These are phyloP conservation scores for Entophlyctis helioformis DNA, from an alignment of 192 early-diverging fungal genomes.

Conservation along the genomic window DNA sequence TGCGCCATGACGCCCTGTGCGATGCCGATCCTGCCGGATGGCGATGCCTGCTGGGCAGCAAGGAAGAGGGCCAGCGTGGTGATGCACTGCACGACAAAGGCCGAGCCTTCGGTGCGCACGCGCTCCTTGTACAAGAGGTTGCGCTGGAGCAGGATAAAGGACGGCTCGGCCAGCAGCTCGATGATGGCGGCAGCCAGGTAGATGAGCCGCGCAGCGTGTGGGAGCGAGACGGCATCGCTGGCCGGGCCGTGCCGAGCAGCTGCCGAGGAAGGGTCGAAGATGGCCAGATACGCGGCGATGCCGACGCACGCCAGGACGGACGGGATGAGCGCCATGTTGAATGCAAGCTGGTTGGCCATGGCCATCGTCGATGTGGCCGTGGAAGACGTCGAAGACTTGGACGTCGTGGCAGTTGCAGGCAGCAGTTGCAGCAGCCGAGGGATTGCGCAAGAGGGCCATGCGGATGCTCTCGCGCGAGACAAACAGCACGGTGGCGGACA, in stretches of 20 bases:
- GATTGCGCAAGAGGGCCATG: slow-evolving; percentile 29
- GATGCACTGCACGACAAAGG: slow-evolving; percentile 61
- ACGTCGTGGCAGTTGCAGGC: not conserved
- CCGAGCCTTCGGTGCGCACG: slow-evolving; percentile 71
- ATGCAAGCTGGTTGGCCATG: too few relatives aligned
- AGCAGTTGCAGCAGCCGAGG: not conserved
- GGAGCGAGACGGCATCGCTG: too few relatives aligned
- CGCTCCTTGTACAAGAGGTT: slow-evolving; percentile 65
- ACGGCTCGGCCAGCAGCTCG: slow-evolving; percentile 76
- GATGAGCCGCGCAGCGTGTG: too few relatives aligned
- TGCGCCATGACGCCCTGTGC: slow-evolving; percentile 59
- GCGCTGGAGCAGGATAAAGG: slow-evolving; percentile 63
- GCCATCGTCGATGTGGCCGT: too few relatives aligned
- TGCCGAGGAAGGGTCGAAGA: slow-evolving; percentile 26
- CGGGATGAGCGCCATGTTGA: too few relatives aligned
- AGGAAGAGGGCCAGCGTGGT: slow-evolving; percentile 34
- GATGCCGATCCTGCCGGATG: slow-evolving; percentile 10
- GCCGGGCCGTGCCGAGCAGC: too few relatives aligned
- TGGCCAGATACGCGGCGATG: slow-evolving; percentile 38
- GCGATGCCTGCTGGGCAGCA: not conserved
- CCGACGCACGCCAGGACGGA: slow-evolving; percentile 48
- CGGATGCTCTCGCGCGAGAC: slow-evolving; percentile 55
- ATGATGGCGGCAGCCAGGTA: slow-evolving; percentile 66
- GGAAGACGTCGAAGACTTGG: slow-evolving; percentile 2
- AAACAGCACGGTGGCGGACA: slow-evolving; percentile 83